A percentile compares a stretch with the other conserved stretches of the same genome.
Evolutionary conservation across 495 filamentous ascomycete genomes (phyloP).

Genomic region (Podospora pseudoanserina): DNA sequence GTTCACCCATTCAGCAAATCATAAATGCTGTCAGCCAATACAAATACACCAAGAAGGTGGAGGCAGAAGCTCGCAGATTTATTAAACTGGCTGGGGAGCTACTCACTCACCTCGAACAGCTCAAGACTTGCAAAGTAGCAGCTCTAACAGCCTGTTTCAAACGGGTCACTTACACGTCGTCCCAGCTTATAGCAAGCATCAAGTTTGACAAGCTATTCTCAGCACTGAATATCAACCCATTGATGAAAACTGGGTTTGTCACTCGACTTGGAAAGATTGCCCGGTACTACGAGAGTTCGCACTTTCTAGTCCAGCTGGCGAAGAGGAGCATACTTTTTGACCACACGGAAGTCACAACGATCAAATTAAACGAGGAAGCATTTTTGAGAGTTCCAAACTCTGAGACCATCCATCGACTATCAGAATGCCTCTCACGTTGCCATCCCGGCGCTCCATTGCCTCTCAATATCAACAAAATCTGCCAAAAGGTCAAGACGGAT

Average conservation of each 20-base stretch:
- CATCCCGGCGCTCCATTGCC: background rate
- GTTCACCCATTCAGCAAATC: background rate
- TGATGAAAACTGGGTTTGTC: constrained; percentile 19
- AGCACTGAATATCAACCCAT: constrained; percentile 16
- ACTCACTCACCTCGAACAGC: background rate
- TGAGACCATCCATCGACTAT: background rate
- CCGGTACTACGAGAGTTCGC: constrained; percentile 35
- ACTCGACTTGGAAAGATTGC: constrained; percentile 35
- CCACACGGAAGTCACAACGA: constrained; percentile 23
- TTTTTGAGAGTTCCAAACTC: constrained; percentile 22
- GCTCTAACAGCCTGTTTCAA: background rate
- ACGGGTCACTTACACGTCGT: constrained; percentile 7
- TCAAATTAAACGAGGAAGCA: constrained; percentile 24
- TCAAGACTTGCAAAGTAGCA: constrained; percentile 6
- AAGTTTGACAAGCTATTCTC: constrained; percentile 17
- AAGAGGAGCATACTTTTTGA: constrained; percentile 27
- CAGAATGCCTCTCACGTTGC: constrained; percentile 5
- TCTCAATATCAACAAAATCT: background rate
- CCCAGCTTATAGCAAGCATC: background rate
- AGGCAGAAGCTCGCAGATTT: background rate
- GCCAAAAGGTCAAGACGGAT: background rate
- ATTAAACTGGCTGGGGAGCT: background rate
- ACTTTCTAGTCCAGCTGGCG: constrained; percentile 30
- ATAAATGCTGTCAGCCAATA: constrained; percentile 6
- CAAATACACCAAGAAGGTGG: background rate